Base-by-base conservation (phyloP, 208 protist genomes). In the Acanthamoeba royreba region DNA sequence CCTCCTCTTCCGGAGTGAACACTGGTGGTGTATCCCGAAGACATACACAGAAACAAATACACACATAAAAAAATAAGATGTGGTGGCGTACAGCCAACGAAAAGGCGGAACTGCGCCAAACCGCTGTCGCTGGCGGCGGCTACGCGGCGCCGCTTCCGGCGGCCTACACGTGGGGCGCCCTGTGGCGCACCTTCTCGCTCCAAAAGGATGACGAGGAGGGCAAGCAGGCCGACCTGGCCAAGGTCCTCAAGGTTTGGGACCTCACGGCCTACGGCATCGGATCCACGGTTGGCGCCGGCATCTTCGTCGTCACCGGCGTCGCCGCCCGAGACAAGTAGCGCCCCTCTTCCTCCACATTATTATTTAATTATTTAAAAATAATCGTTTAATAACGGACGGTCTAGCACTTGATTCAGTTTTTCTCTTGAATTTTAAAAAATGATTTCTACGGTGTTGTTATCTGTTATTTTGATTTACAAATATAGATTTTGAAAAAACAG, bases 251-350 rank as follows among this genome's bases (percentile, higher is more conserved):
- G 31, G 49, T 69, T 4, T 69, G 45, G 49, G 83, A 90, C n/a
- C 28, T 90, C 35, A 90, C 52, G 35, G 83, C 83, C 38, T 90
- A 90, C 53, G 83, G 83, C 13, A 61, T 90, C 52, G 83, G 83
- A 8, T 61, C 83, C 13, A 90, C 52, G 4, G 49, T 90, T 13
- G 83, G 83, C 45, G 89, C 94, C 8, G 94, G 94, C 74, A 94
- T 96, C 31, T 96, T 96, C 79, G 94, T 96, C 15, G 61, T 90
- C 0, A 94, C 92, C 17, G 94, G 94, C 63, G 38, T 92, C 33
- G 94, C 86, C 4, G 93, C 86, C n/a, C 43, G 43, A 2, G 35
- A 61, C 35, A 77, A 77, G 66, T 77, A 45, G 35, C 25, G 8
- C 58, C 55, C 55, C 22, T 35, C 53, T 7, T 43, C 45, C 55